Percentiles rank a stretch among this genome's conserved stretches.
phyloP scores from a whole-genome alignment of 805 yeast genomes.

The Candida pseudofarinosa region DNA sequence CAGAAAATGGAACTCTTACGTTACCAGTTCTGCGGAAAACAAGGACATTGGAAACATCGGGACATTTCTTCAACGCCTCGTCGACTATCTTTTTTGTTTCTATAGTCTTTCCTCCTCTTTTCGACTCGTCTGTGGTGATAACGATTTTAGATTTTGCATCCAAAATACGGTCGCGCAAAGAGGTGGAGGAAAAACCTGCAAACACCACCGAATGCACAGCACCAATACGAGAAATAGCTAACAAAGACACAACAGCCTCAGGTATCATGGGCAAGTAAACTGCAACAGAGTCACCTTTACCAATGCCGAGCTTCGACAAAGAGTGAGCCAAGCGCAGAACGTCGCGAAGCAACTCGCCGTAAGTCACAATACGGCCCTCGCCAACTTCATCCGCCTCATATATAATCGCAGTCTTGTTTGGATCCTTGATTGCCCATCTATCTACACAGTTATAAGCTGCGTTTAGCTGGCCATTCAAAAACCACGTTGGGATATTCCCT shows the following conservation, averaged over 20 bases:
- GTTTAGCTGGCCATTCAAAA: constrained; percentile 86
- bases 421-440: constrained; percentile 86
- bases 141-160: constrained; percentile 85
- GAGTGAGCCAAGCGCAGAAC: constrained; percentile 87
- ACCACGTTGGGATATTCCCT: constrained; percentile 87
- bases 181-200: constrained; percentile 95
- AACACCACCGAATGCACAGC: constrained; percentile 95
- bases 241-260: constrained; percentile 89
- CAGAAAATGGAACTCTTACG: constrained; percentile 62
- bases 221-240: constrained; percentile 91
- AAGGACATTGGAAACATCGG: constrained; percentile 74
- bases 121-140: constrained; percentile 92
- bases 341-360: constrained; percentile 78
- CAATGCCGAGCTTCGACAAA: constrained; percentile 78
- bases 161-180: constrained; percentile 82
- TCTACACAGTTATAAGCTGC: constrained; percentile 94
- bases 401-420: constrained; percentile 77
- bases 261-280: constrained; percentile 97
- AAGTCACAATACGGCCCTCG: constrained; percentile 71
- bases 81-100: constrained; percentile 93
- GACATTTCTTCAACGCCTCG: constrained; percentile 78
- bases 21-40: constrained; percentile 88
- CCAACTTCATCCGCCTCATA: constrained; percentile 92
- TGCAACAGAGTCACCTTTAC: constrained; percentile 94
- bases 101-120: constrained; percentile 92